These are phyloP conservation scores for Cafeteria roenbergensis DNA, from an alignment of 108 stramenopile species.

Conservation along the genomic window DNA sequence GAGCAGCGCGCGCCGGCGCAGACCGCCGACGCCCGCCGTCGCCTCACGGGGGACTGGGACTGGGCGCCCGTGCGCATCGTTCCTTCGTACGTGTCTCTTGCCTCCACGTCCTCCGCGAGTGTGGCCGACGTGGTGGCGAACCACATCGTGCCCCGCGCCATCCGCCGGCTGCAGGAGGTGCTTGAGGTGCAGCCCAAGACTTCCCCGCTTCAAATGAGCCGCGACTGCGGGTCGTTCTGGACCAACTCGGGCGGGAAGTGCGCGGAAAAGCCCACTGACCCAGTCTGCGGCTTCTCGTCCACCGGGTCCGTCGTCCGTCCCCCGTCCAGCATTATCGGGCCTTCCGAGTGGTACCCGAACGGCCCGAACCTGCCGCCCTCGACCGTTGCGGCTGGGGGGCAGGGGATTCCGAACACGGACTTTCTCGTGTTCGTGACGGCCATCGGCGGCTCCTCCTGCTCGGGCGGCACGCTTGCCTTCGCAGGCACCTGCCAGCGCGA, in stretches of 20 bases:
- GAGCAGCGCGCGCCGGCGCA: too few species aligned
- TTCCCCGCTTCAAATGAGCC: too few species aligned
- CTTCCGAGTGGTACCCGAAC: neutral
- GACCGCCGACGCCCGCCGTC: too few species aligned
- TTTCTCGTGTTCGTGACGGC: neutral
- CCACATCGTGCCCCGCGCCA: too few species aligned
- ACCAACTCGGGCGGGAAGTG: neutral
- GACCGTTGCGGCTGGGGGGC: neutral
- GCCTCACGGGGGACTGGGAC: too few species aligned
- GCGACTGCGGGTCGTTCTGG: neutral
- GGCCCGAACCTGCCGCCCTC: too few species aligned
- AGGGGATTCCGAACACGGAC: neutral
- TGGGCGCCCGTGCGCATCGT: too few species aligned
- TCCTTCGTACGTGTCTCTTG: too few species aligned
- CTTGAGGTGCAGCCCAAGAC: too few species aligned
- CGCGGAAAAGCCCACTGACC: neutral
- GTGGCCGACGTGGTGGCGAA: too few species aligned
- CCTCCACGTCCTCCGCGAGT: too few species aligned
- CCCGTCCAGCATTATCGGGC: neutral
- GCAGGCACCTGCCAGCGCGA: neutral
- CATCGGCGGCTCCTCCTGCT: neutral
- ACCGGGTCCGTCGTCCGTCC: neutral
- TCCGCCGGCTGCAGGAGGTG: too few species aligned
- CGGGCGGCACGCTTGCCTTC: neutral
- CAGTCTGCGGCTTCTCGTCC: neutral